Percentiles rank a stretch among this genome's conserved stretches.
Conservation (phyloP, 139 green algal species). For the Asterochloris sp. region DNA sequence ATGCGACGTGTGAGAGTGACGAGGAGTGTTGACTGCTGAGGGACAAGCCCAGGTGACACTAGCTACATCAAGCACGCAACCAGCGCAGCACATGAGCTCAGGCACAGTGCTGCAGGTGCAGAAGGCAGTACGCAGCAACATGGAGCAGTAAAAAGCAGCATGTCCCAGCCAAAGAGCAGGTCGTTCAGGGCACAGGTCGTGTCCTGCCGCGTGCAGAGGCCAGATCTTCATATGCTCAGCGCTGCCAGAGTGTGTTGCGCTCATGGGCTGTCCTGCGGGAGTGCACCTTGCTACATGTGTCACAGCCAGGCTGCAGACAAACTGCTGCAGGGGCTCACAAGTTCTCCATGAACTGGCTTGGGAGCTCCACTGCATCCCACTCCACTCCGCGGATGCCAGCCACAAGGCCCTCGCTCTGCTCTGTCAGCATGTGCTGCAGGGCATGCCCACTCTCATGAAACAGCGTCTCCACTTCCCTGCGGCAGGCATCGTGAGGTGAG, state of each 20-base stretch:
- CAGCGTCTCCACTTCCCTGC: conserved; percentile 90
- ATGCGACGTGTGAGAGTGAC: not conserved
- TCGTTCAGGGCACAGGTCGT: no score
- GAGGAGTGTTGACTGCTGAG: no score
- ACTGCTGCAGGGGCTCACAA: not conserved
- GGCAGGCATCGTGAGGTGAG: not conserved
- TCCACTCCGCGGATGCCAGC: conserved; percentile 87
- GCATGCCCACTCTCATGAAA: conserved; percentile 97
- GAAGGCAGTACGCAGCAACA: no score
- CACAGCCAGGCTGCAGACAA: no score
- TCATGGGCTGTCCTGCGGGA: no score
- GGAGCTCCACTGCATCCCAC: conserved; percentile 77
- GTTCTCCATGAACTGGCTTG: conserved; percentile 88
- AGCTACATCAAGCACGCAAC: not conserved
- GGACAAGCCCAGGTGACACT: not conserved
- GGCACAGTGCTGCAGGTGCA: no score
- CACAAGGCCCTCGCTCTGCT: conserved; percentile 80
- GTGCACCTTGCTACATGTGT: not conserved
- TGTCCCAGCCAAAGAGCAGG: no score
- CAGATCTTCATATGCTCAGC: no score
- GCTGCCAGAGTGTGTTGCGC: no score
- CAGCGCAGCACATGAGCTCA: not conserved
- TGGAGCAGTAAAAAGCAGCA: no score
- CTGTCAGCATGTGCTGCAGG: conserved; percentile 95
- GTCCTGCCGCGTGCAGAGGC: no score